A percentile compares a stretch with the other conserved stretches of the same genome.
Conservation (phyloP, 163 green algal genomes). For the Picocystis sp. region DNA sequence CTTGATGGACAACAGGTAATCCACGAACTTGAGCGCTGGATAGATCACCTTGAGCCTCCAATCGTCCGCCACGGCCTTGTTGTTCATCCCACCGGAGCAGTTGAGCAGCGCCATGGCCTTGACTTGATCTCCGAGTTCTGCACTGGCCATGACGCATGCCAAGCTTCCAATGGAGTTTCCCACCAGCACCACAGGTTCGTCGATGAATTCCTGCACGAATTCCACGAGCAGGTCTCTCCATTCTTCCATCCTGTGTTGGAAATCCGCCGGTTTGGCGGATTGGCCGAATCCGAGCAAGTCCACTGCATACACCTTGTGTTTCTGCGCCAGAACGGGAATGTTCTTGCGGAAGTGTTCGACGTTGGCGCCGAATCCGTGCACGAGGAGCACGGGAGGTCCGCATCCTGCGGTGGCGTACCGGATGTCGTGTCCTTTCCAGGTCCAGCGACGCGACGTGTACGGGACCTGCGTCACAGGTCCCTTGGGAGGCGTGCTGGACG, state of each 20-base stretch:
- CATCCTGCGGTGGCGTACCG: constrained; percentile 20
- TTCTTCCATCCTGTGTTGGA: constrained; percentile 49
- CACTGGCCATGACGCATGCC: constrained; percentile 21
- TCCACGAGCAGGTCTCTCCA: constrained; percentile 52
- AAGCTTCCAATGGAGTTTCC: constrained; percentile 44
- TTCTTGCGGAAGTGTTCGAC: constrained; percentile 38
- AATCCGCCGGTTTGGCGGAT: constrained; percentile 41
- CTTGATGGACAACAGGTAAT: constrained; percentile 47
- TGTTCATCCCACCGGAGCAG: constrained; percentile 41
- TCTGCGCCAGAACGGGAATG: constrained; percentile 34
- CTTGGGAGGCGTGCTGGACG: too few species aligned
- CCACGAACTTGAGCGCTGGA: constrained; percentile 56
- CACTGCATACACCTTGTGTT: constrained; percentile 47
- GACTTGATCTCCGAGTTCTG: constrained; percentile 4
- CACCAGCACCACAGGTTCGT: constrained; percentile 30
- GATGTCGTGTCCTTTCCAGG: constrained; percentile 19
- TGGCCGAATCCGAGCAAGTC: constrained; percentile 64
- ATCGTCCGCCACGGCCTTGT: constrained; percentile 36
- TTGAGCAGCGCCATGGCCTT: constrained; percentile 48
- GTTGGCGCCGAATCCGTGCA: constrained; percentile 63
- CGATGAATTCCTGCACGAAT: constrained; percentile 41
- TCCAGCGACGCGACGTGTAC: constrained; percentile 18
- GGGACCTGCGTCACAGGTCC: background rate
- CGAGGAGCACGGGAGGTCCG: constrained; percentile 38
- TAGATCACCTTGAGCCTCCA: constrained; percentile 46